Base-by-base conservation (phyloP, 2,329 filamentous ascomycete species). In the Ascochyta fabae region DNA sequence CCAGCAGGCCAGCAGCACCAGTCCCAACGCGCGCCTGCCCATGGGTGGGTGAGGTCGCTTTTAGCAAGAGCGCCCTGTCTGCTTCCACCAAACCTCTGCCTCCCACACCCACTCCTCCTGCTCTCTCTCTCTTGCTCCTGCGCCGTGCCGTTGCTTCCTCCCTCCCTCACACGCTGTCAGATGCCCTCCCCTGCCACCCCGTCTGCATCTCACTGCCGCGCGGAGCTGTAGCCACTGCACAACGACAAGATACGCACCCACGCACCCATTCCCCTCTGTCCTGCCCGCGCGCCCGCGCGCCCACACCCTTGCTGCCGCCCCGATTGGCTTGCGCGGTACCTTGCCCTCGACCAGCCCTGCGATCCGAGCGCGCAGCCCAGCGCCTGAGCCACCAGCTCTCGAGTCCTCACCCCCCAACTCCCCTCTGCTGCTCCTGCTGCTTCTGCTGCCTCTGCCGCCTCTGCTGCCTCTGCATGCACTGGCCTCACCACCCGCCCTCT, bases 401-500 rank as follows among this genome's bases (percentile, higher is more conserved):
- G 56, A 60, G 62, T 60, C 61, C 65, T 57, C 56, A 60, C 57
- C 68, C 65, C 68, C 65, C 66, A 64, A 53, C 62, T 65, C 62
- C 52, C 33, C 65, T 57, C 58, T 52, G 63, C 41, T 24, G 23
- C n/a, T 29, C 33, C 46, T 54, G 51, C 19, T 19, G 19, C 33
- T 64, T 57, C 58, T 52, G 63, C 41, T 24, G 23, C n/a, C 29
- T 38, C 46, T 54, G 51, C 65, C 3, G 19, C 19, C 19, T 57
- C 58, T 52, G 62, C 40, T 27, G 23, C 12, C 29, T 35, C 48
- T 55, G 53, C 53, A 46, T 55, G 60, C 66, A 71, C 69, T 69
- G 68, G 67, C 60, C 61, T 71, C 58, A 43, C 44, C 63, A 44
- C 48, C 62, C 55, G 55, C 60, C 60, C 66, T 64, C 60, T 60